These are phyloP conservation scores for Tricladium varicosporioides DNA, from an alignment of 2,329 filamentous ascomycete genomes.

Conservation along the genomic window DNA sequence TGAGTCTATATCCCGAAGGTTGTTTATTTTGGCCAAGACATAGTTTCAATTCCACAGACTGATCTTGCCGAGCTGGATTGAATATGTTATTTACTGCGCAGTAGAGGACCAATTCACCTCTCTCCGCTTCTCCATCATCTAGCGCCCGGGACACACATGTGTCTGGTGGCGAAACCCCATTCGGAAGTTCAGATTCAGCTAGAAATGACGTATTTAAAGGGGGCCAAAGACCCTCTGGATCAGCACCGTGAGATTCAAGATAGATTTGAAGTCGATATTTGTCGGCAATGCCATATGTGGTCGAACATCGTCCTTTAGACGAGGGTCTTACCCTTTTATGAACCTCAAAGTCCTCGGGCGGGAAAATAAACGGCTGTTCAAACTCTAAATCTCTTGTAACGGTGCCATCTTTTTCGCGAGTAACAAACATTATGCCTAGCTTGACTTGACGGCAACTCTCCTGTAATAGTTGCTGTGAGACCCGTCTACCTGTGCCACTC, in stretches of 20 bases:
- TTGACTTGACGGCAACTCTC: slow-evolving; percentile 13
- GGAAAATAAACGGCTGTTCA: slow-evolving; percentile 21
- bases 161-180: background rate
- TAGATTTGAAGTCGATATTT: slow-evolving; percentile 21
- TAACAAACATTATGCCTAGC: slow-evolving; percentile 14
- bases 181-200: background rate
- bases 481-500: background rate
- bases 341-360: slow-evolving; percentile 19
- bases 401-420: slow-evolving; percentile 8
- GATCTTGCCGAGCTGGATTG: slow-evolving; percentile 9
- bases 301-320: background rate
- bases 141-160: background rate
- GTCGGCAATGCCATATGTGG: slow-evolving; percentile 21
- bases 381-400: slow-evolving; percentile 18
- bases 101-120: slow-evolving; percentile 2
- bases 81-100: slow-evolving; percentile 1
- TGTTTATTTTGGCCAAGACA: slow-evolving; percentile 7
- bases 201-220: slow-evolving; percentile 15
- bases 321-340: slow-evolving; percentile 14
- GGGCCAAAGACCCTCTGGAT: slow-evolving; percentile 23
- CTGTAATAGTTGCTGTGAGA: slow-evolving; percentile 1
- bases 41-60: slow-evolving; percentile 9
- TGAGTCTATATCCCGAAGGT: slow-evolving; percentile 15
- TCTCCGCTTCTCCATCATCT: background rate
- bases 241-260: slow-evolving; percentile 11